Percentiles rank a stretch among this genome's conserved stretches.
phyloP scores from a whole-genome alignment of 257 asterid genomes.

The Capsicum rhomboideum region DNA sequence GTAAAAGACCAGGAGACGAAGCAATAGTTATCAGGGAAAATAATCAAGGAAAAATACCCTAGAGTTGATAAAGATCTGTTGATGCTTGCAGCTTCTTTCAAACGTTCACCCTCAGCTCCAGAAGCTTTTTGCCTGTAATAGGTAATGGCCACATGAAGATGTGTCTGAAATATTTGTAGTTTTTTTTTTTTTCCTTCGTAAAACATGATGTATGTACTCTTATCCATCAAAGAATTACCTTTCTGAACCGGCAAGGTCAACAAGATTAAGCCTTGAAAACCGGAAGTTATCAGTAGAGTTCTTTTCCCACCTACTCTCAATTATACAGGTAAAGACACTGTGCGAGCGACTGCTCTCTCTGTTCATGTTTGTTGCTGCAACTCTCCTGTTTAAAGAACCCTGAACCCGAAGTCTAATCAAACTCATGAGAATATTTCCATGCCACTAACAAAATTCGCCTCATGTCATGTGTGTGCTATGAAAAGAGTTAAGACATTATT shows the following conservation, averaged over 20 bases:
- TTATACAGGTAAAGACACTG: slow-evolving; percentile 94
- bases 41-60: slow-evolving; percentile 44
- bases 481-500: background rate
- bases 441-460: background rate
- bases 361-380: slow-evolving; percentile 96
- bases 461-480: background rate
- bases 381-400: slow-evolving; percentile 91
- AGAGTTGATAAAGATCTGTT: slow-evolving; percentile 84
- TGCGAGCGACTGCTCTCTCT: slow-evolving; percentile 99
- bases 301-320: slow-evolving; percentile 94
- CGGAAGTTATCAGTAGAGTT: slow-evolving; percentile 83
- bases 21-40: background rate
- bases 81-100: slow-evolving; percentile 92
- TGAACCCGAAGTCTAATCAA: slow-evolving; percentile 19
- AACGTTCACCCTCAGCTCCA: slow-evolving; percentile 98
- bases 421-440: slow-evolving; percentile 1
- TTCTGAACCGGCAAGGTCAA: slow-evolving; percentile 99
- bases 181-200: background rate
- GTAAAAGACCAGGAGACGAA: background rate
- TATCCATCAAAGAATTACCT: slow-evolving; percentile 35
- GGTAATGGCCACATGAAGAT: slow-evolving; percentile 1
- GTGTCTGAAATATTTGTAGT: background rate
- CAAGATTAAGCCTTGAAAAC: slow-evolving; percentile 89
- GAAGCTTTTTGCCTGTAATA: slow-evolving; percentile 81
- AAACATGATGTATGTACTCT: background rate